phyloP scores from a whole-genome alignment of 495 filamentous ascomycete genomes.

The Hypomontagnella monticulosa region DNA sequence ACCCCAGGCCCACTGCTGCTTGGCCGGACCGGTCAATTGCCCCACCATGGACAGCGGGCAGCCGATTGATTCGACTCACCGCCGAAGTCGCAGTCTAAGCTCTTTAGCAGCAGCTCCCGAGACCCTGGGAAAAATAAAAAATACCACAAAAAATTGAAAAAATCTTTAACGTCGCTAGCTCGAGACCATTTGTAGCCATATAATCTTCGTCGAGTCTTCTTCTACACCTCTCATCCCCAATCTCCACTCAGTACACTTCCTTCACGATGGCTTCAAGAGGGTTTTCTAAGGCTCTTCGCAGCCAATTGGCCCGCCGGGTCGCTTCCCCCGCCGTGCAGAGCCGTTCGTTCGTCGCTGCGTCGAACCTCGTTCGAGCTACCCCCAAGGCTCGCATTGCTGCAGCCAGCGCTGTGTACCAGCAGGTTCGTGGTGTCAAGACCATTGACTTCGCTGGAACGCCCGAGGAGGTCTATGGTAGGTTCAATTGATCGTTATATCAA shows the following conservation, averaged over 20 bases:
- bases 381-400: constrained; percentile 63
- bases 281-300: constrained; percentile 83
- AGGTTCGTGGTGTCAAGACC: constrained; percentile 81
- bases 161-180: constrained; percentile 18
- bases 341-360: constrained; percentile 74
- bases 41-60: constrained; percentile 31
- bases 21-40: constrained; percentile 30
- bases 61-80: constrained; percentile 30
- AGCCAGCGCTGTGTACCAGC: constrained; percentile 63
- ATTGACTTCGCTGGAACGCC: constrained; percentile 94
- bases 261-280: constrained; percentile 85
- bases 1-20: constrained; percentile 20
- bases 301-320: constrained; percentile 76
- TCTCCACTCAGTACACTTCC: constrained; percentile 45
- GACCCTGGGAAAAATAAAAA: constrained; percentile 31
- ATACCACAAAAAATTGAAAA: constrained; percentile 15
- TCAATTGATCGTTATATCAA: constrained; percentile 4
- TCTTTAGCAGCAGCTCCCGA: constrained; percentile 27
- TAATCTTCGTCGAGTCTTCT: constrained; percentile 32
- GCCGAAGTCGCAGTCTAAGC: constrained; percentile 38
- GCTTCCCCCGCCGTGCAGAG: constrained; percentile 71
- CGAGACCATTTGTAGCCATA: constrained; percentile 9
- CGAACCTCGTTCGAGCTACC: constrained; percentile 66
- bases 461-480: constrained; percentile 89
- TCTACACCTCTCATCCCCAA: constrained; percentile 39